Base-by-base conservation (phyloP, 1,139 yeast genomes). In the Debaryomyces subglobosus region DNA sequence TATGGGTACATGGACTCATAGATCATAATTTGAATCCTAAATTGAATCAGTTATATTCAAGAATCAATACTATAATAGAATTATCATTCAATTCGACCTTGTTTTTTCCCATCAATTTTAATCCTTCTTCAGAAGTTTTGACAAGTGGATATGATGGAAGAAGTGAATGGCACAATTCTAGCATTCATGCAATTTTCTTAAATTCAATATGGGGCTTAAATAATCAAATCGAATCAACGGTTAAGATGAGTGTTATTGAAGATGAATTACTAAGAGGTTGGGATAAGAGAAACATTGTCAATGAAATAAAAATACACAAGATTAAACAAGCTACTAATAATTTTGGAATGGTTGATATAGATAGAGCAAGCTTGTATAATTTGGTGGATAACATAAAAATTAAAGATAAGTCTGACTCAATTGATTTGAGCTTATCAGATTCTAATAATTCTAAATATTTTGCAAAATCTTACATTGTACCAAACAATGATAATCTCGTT, bases 1-100 rank as follows among this genome's bases (percentile, higher is more conserved):
- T 89, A 0, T 81, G 88, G 67, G 58, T 61, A 3, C 70, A 65
- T 58, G 75, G 67, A 1, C 46, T 66, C n/a, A 34, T 61, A 23
- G 29, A 45, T 5, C 23, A 48, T 7, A 46, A 46, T 12, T 20
- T 44, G 3, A 37, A 37, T 12, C 50, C 46, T 7, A 50, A 51
- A 18, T 32, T 47, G 3, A 45, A 46, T n/a, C 55, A 55, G 30
- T 45, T 49, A 44, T 38, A 78, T 20, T 71, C 83, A 0, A 62
- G 86, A 40, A 77, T 85, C 29, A 71, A 71, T 54, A 65, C 82
- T 1, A 61, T 79, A 15, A 60, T 77, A 4, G 79, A 77, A 32
- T 61, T 84, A 20, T 61, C 79, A 27, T 69, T 72, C 41, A 61
- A 65, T 40, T 69, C 84, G 2, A 72, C 86, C 2, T 55, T 85